A percentile compares a stretch with the other conserved stretches of the same genome.
phyloP scores from a whole-genome alignment of 768 basidiomycete genomes.

The Cubamyces lactineus region DNA sequence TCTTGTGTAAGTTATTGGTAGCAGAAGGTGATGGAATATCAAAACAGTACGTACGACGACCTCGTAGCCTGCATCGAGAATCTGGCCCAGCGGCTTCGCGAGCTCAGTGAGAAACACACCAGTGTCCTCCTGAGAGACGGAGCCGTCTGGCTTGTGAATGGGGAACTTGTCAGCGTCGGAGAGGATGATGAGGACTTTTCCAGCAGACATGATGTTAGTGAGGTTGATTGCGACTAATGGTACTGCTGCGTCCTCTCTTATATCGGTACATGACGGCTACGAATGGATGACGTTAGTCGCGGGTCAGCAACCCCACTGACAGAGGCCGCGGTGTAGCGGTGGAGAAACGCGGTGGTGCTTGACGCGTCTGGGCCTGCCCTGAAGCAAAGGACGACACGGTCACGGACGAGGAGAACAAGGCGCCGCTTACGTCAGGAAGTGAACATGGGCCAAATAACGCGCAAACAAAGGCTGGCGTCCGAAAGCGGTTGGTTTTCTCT shows the following conservation, averaged over 20 bases:
- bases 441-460: slow-evolving; percentile 58
- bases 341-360: neutral
- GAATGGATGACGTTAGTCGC: neutral
- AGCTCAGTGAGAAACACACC: slow-evolving; percentile 34
- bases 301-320: no score
- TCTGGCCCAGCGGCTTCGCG: slow-evolving; percentile 29
- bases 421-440: slow-evolving; percentile 41
- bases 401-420: slow-evolving; percentile 8
- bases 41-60: slow-evolving; percentile 24
- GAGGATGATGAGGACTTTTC: slow-evolving; percentile 33
- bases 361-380: slow-evolving; percentile 23
- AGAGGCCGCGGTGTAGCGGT: neutral
- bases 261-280: neutral
- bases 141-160: slow-evolving; percentile 27
- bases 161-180: slow-evolving; percentile 30
- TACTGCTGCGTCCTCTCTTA: neutral
- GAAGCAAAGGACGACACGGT: slow-evolving; percentile 16
- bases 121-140: slow-evolving; percentile 23
- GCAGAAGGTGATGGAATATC: neutral
- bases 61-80: slow-evolving; percentile 33
- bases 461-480: slow-evolving; percentile 36
- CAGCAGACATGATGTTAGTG: slow-evolving; percentile 11
- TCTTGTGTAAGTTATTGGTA: neutral
- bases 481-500: slow-evolving; percentile 15
- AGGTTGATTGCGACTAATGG: neutral